Percentiles rank a stretch among this genome's conserved stretches.
phyloP scores from a whole-genome alignment of 805 yeast genomes.

The Tetrapisispora iriomotensis region DNA sequence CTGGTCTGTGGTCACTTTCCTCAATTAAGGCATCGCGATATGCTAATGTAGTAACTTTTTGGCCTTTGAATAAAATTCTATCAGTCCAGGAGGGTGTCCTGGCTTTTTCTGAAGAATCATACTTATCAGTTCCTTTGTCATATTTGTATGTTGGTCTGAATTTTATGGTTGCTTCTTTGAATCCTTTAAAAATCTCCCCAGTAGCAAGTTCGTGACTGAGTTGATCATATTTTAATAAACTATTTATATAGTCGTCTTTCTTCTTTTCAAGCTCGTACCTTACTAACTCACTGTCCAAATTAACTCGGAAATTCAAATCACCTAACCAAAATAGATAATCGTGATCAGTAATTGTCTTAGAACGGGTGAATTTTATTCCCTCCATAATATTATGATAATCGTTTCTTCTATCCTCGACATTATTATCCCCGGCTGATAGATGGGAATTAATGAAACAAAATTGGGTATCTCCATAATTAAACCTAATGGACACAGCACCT shows the following conservation, averaged over 20 bases:
- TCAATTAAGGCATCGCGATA: conserved; percentile 57
- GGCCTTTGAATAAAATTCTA: conserved; percentile 61
- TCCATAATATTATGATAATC: conserved; percentile 69
- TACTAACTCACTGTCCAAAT: conserved; percentile 62
- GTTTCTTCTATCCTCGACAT: conserved; percentile 72
- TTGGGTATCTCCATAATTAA: conserved; percentile 68
- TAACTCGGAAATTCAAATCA: conserved; percentile 80
- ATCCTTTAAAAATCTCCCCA: conserved; percentile 64
- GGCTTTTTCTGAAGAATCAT: conserved; percentile 86
- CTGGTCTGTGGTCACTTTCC: conserved; percentile 89
- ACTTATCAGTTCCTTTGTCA: conserved; percentile 69
- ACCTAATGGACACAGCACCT: conserved; percentile 90
- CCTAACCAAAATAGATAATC: conserved; percentile 91
- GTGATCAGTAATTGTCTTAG: conserved; percentile 67
- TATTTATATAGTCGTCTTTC: conserved; percentile 28
- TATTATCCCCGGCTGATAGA: conserved; percentile 82
- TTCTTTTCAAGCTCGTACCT: conserved; percentile 43
- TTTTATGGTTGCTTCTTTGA: conserved; percentile 62
- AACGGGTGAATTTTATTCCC: conserved; percentile 71
- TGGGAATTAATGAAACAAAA: conserved; percentile 86
- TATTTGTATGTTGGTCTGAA: conserved; percentile 90
- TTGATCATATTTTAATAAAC: conserved; percentile 67
- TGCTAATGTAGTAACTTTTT: conserved; percentile 45
- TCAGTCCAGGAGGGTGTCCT: conserved; percentile 97
- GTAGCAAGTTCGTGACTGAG: conserved; percentile 60